Conservation (phyloP, 176 grass and related monocot genomes). For the Raddia guianensis region DNA sequence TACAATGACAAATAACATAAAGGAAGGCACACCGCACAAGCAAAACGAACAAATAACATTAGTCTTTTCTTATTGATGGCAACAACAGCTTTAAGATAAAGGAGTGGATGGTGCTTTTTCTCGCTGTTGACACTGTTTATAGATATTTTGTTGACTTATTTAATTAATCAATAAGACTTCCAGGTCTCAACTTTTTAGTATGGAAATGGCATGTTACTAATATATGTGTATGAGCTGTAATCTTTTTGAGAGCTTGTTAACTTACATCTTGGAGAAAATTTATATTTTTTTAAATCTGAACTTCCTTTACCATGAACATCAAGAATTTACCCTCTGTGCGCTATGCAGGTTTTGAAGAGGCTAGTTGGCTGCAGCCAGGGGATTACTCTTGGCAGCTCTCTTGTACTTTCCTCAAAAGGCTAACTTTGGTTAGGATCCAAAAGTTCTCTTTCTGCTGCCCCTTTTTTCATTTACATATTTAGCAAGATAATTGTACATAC, state of each 20-base stretch:
- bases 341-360: conserved; percentile 45
- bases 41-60: background rate
- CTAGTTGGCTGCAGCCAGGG: background rate
- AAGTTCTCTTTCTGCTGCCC: background rate
- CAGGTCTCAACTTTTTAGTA: background rate
- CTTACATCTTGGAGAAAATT: background rate
- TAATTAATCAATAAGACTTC: background rate
- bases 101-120: background rate
- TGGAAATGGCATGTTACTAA: background rate
- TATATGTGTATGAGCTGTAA: background rate
- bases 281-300: background rate
- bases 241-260: background rate
- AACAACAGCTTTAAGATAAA: conserved; percentile 24
- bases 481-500: conserved; percentile 20
- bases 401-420: background rate
- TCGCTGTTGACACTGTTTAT: background rate
- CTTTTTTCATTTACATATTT: background rate
- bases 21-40: background rate
- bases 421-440: background rate
- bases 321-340: background rate
- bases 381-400: background rate
- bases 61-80: conserved; percentile 15
- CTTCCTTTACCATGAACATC: background rate
- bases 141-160: background rate
- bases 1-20: background rate